Evolutionary conservation across 2,329 filamentous ascomycete genomes (phyloP).

Genomic region (Podosphaera aphanis): DNA sequence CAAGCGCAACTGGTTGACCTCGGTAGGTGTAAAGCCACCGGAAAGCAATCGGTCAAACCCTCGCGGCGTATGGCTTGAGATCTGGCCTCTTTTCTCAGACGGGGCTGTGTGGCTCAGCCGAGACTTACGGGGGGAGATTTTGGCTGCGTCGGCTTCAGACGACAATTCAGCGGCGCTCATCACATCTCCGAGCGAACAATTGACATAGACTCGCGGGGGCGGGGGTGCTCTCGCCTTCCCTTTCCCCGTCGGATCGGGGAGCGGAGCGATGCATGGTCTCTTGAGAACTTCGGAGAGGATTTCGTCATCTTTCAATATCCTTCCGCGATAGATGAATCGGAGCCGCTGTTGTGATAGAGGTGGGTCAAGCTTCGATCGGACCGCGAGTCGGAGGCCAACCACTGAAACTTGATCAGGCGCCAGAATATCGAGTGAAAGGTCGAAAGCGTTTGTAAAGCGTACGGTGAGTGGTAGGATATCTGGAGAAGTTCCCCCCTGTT

Average conservation of each 20-base stretch:
- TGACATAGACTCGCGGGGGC: slow-evolving; percentile 50
- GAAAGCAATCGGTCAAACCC: slow-evolving; percentile 74
- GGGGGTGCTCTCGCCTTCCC: slow-evolving; percentile 38
- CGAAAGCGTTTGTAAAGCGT: slow-evolving; percentile 71
- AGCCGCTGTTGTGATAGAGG: slow-evolving; percentile 44
- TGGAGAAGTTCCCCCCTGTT: background rate
- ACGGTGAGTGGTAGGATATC: slow-evolving; percentile 51
- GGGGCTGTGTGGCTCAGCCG: slow-evolving; percentile 4
- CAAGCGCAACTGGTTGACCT: slow-evolving; percentile 63
- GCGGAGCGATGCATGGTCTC: slow-evolving; percentile 28
- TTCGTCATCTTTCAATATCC: slow-evolving; percentile 53
- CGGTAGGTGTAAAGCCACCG: slow-evolving; percentile 59
- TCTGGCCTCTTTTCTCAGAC: slow-evolving; percentile 18
- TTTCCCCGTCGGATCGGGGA: slow-evolving; percentile 26
- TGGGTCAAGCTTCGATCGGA: slow-evolving; percentile 45
- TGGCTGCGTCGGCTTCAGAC: slow-evolving; percentile 28
- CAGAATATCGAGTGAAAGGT: slow-evolving; percentile 56
- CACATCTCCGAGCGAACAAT: slow-evolving; percentile 69
- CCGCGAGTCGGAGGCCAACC: slow-evolving; percentile 56
- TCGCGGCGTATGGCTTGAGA: slow-evolving; percentile 27
- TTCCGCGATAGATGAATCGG: slow-evolving; percentile 75
- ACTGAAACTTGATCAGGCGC: slow-evolving; percentile 46
- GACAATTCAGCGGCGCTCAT: slow-evolving; percentile 46
- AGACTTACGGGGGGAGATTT: slow-evolving; percentile 6
- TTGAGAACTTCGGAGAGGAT: slow-evolving; percentile 46